Percentiles rank a stretch among this genome's conserved stretches.
Evolutionary conservation across 2,329 filamentous ascomycete species (phyloP).

Genomic region (Alternaria metachromatica): DNA sequence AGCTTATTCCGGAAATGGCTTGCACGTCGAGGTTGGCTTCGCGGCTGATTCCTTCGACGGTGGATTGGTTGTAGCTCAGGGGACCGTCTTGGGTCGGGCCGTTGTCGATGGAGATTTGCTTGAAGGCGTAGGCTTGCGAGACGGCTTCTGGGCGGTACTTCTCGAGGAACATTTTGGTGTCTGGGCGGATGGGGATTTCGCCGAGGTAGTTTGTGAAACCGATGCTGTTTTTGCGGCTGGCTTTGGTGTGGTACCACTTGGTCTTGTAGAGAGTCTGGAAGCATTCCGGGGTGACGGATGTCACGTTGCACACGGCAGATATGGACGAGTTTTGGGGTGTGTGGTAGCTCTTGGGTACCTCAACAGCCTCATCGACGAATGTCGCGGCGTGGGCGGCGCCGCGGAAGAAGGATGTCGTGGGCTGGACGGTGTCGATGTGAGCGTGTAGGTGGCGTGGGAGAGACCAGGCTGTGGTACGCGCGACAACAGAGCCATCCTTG

Average conservation of each 20-base stretch:
- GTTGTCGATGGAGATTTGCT: conserved; percentile 62
- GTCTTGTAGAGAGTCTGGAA: conserved; percentile 62
- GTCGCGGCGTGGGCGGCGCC: conserved; percentile 31
- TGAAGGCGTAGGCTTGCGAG: conserved; percentile 61
- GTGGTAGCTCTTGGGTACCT: conserved; percentile 35
- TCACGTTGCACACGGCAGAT: conserved; percentile 57
- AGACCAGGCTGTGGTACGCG: conserved; percentile 64
- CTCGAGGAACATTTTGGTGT: conserved; percentile 64
- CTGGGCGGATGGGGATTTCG: conserved; percentile 59
- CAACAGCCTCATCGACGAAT: conserved; percentile 28
- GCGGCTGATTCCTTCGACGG: conserved; percentile 43
- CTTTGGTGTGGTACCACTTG: conserved; percentile 58
- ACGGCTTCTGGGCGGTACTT: conserved; percentile 60
- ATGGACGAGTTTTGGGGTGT: conserved; percentile 42
- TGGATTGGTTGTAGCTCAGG: conserved; percentile 42
- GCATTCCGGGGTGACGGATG: conserved; percentile 61
- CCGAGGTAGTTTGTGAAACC: conserved; percentile 59
- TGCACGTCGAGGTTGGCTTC: conserved; percentile 72
- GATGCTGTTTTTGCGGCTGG: conserved; percentile 53
- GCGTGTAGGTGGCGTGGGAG: conserved; percentile 64
- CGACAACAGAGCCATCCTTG: conserved; percentile 59
- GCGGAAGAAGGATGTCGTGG: conserved; percentile 64
- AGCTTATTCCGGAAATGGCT: conserved; percentile 63
- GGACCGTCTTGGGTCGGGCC: conserved; percentile 58
- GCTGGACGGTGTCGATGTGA: conserved; percentile 66